A percentile compares a stretch with the other conserved stretches of the same genome.
Evolutionary conservation across 768 basidiomycete species (phyloP).

Genomic region (Mycena polygramma): DNA sequence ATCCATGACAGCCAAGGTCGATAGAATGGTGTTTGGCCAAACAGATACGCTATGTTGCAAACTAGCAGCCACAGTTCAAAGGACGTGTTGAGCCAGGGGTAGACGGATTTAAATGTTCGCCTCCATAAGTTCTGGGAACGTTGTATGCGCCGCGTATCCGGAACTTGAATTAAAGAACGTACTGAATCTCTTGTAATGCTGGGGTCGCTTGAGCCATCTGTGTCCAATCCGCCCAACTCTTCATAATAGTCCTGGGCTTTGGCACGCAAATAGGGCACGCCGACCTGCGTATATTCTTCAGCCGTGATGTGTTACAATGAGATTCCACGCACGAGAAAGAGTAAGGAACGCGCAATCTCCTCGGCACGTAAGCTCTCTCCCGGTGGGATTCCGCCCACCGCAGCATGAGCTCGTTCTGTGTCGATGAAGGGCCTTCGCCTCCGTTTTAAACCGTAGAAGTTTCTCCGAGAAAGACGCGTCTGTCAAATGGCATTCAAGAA

Average conservation of each 20-base stretch:
- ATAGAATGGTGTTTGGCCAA: constrained; percentile 87
- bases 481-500: constrained; percentile 46
- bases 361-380: constrained; percentile 74
- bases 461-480: constrained; percentile 95
- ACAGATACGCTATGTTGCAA: constrained; percentile 92
- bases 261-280: constrained; percentile 89
- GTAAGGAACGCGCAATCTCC: constrained; percentile 83
- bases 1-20: constrained; percentile 94
- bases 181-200: constrained; percentile 68
- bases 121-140: constrained; percentile 66
- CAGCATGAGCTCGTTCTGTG: constrained; percentile 74
- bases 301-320: neutral
- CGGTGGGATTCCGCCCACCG: constrained; percentile 72
- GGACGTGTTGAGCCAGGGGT: constrained; percentile 84
- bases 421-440: constrained; percentile 79
- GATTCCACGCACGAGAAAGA: constrained; percentile 77
- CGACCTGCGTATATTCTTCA: constrained; percentile 65
- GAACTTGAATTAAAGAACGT: constrained; percentile 30
- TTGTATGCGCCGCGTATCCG: constrained; percentile 49
- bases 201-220: constrained; percentile 62
- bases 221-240: constrained; percentile 85
- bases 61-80: constrained; percentile 88
- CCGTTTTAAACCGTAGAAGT: constrained; percentile 94
- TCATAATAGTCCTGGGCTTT: constrained; percentile 94
- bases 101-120: constrained; percentile 75